Evolutionary conservation across 2,329 filamentous ascomycete species (phyloP).

Genomic region (Immersiporthe knoxdaviesiana): DNA sequence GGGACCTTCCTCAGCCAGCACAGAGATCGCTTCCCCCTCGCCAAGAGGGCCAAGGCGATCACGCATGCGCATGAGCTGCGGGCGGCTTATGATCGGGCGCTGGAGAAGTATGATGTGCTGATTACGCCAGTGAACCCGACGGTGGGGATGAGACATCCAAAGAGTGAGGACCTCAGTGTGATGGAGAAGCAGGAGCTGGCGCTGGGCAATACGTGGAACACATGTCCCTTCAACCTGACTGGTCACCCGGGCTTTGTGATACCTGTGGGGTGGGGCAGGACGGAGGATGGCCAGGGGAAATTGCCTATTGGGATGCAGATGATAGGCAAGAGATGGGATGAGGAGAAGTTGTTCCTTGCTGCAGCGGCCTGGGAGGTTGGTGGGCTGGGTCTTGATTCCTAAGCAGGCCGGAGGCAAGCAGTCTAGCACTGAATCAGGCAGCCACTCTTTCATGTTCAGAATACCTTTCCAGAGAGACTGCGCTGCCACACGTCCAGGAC

Average conservation of each 20-base stretch:
- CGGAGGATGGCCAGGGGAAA: constrained; percentile 30
- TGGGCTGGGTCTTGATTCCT: constrained; percentile 36
- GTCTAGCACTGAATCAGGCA: neutral
- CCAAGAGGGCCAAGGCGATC: constrained; percentile 49
- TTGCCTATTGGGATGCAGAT: constrained; percentile 41
- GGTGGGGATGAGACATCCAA: constrained; percentile 47
- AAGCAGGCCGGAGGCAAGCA: neutral
- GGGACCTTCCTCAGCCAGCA: constrained; percentile 37
- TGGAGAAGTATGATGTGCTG: constrained; percentile 50
- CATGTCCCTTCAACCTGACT: constrained; percentile 53
- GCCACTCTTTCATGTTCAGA: neutral
- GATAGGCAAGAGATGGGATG: constrained; percentile 36
- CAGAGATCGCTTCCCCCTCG: constrained; percentile 34
- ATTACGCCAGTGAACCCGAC: constrained; percentile 51
- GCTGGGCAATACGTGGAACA: constrained; percentile 50
- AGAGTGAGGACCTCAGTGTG: constrained; percentile 36
- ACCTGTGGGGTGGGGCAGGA: constrained; percentile 43
- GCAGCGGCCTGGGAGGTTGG: constrained; percentile 39
- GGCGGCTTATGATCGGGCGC: constrained; percentile 50
- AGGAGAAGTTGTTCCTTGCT: constrained; percentile 36
- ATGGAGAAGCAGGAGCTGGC: constrained; percentile 47
- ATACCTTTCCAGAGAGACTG: neutral
- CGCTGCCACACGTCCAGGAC: constrained; percentile 4
- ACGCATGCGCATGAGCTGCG: constrained; percentile 50
- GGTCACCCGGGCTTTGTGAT: constrained; percentile 54